phyloP scores from a whole-genome alignment of 108 stramenopile genomes.

The Skeletonema grethae region DNA sequence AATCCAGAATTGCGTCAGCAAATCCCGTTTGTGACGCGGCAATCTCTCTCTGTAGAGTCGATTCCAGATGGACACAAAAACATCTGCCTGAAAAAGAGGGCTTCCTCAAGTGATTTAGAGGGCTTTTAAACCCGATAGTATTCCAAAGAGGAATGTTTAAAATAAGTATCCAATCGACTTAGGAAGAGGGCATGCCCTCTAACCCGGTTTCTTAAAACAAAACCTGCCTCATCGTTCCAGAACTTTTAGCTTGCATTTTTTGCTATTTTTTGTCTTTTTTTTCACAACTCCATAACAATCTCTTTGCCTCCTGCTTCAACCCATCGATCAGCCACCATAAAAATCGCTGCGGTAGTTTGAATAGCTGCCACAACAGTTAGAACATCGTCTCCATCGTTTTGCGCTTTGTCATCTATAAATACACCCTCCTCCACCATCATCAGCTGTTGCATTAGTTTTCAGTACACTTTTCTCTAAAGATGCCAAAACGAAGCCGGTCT shows the following conservation, averaged over 20 bases:
- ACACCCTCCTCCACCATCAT: background rate
- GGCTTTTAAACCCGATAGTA: background rate
- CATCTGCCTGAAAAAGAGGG: background rate
- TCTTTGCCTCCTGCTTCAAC: background rate
- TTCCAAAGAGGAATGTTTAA: too few species aligned
- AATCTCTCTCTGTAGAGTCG: background rate
- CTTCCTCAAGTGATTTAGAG: background rate
- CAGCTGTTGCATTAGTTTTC: background rate
- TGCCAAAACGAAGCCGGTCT: background rate
- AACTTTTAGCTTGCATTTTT: too few species aligned
- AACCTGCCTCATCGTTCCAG: background rate
- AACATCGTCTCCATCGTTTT: background rate
- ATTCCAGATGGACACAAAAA: background rate
- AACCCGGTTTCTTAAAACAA: background rate
- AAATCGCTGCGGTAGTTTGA: background rate
- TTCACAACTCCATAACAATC: background rate
- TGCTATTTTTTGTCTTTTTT: too few species aligned
- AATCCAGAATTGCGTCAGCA: slow-evolving; percentile 8
- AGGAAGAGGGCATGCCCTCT: background rate
- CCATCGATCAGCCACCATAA: background rate
- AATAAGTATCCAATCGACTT: background rate
- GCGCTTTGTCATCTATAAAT: too few species aligned
- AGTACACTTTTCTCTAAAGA: background rate
- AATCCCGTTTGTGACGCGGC: background rate
- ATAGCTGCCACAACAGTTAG: background rate